A percentile compares a stretch with the other conserved stretches of the same genome.
These are phyloP conservation scores for Garcileccinum viscosum DNA, from an alignment of 1,284 basidiomycete species.

Conservation along the genomic window DNA sequence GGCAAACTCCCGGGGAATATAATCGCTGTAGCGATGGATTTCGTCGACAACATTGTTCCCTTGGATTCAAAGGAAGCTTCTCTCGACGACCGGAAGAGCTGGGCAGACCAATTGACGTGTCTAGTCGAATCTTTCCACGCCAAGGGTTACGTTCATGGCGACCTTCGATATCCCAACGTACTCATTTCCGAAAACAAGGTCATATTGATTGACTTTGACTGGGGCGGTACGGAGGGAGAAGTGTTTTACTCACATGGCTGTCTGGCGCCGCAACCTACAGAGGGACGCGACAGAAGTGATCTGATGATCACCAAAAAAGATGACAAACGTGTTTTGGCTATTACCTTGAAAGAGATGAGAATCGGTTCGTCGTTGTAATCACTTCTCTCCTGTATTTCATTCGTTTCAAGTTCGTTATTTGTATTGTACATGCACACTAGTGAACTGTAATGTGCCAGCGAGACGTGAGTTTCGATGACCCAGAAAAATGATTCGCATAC, in stretches of 20 bases:
- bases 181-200: background rate
- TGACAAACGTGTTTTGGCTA: background rate
- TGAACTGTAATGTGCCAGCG: background rate
- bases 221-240: background rate
- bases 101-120: background rate
- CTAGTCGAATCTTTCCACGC: background rate
- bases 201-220: background rate
- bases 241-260: background rate
- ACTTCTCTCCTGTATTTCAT: background rate
- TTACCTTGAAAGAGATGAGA: background rate
- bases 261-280: background rate
- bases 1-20: background rate
- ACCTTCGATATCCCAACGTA: background rate
- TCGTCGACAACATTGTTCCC: background rate
- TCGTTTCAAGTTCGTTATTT: background rate
- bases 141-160: background rate
- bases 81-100: background rate
- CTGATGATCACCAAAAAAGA: background rate
- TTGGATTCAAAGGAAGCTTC: background rate
- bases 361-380: background rate
- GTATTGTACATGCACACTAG: background rate
- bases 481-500: too few species aligned
- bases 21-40: background rate
- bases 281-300: background rate
- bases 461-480: too few species aligned